Conservation (phyloP, 2,329 filamentous ascomycete genomes). For the Raffaelea albimanens region DNA sequence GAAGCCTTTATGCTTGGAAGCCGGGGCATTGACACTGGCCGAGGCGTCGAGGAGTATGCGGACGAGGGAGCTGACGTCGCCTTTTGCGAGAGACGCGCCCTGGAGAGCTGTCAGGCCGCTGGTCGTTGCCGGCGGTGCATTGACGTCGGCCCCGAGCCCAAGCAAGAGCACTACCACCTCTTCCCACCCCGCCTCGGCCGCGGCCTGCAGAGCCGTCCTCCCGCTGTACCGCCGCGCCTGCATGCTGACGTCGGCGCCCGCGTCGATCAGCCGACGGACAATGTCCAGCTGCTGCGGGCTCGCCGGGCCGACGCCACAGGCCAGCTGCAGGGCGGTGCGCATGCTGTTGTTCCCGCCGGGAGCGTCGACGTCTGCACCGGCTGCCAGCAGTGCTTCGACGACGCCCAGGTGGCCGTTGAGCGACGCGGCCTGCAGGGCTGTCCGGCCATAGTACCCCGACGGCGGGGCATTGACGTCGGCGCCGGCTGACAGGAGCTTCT, state of each 20-base stretch:
- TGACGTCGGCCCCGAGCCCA: slow-evolving; percentile 25
- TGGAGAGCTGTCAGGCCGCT: slow-evolving; percentile 23
- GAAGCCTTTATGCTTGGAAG: slow-evolving; percentile 15
- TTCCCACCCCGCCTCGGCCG: slow-evolving; percentile 20
- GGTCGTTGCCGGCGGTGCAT: slow-evolving; percentile 17
- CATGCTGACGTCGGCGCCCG: slow-evolving; percentile 14
- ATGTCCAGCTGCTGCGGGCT: slow-evolving; percentile 4
- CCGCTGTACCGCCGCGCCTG: slow-evolving; percentile 14
- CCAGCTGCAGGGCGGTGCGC: slow-evolving; percentile 28
- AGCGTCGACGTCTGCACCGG: slow-evolving; percentile 23
- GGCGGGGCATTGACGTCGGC: slow-evolving; percentile 22
- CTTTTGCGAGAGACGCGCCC: slow-evolving; percentile 23
- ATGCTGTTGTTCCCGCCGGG: slow-evolving; percentile 24
- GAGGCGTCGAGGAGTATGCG: slow-evolving; percentile 5
- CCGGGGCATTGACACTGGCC: slow-evolving; percentile 13
- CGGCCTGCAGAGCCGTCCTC: slow-evolving; percentile 16
- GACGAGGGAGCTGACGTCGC: slow-evolving; percentile 22
- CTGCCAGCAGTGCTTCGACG: slow-evolving; percentile 18
- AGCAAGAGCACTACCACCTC: slow-evolving; percentile 12
- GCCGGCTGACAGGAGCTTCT: slow-evolving; percentile 16
- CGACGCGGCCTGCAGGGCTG: slow-evolving; percentile 27
- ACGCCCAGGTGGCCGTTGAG: slow-evolving; percentile 17
- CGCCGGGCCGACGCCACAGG: not conserved
- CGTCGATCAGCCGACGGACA: slow-evolving; percentile 10
- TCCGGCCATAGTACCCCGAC: slow-evolving; percentile 24